A percentile compares a stretch with the other conserved stretches of the same genome.
Evolutionary conservation across 306 rosid species (phyloP).

Genomic region (Medicago arabica): DNA sequence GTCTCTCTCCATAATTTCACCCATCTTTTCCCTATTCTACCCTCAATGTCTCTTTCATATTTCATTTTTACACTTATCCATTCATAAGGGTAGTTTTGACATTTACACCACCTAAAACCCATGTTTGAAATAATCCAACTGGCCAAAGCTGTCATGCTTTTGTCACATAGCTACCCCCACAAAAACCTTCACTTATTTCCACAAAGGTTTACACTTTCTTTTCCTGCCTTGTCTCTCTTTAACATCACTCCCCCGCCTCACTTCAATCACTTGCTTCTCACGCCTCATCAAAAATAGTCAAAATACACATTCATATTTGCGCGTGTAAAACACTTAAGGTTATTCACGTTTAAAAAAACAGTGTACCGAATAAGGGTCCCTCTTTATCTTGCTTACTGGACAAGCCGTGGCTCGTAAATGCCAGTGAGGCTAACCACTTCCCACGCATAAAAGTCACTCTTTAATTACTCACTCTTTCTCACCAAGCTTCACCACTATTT

Average conservation of each 20-base stretch:
- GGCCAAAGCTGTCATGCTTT: constrained; percentile 68
- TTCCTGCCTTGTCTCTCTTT: constrained; percentile 11
- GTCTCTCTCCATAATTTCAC: constrained; percentile 45
- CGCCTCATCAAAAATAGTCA: constrained; percentile 28
- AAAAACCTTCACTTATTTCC: constrained; percentile 48
- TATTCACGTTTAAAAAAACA: background rate
- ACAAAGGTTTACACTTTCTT: constrained; percentile 36
- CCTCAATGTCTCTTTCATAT: background rate
- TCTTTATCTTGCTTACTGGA: constrained; percentile 44
- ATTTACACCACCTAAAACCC: background rate
- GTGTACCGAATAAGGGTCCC: constrained; percentile 42
- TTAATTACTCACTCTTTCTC: constrained; percentile 29
- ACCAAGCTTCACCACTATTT: constrained; percentile 38
- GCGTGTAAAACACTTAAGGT: constrained; percentile 34
- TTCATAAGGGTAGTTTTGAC: background rate
- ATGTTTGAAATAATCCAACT: constrained; percentile 36
- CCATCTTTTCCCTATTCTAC: constrained; percentile 18
- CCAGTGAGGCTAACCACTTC: constrained; percentile 47
- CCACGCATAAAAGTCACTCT: constrained; percentile 39
- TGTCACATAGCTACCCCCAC: constrained; percentile 53
- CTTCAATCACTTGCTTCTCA: constrained; percentile 35
- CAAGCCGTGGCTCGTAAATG: constrained; percentile 57
- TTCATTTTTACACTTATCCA: background rate
- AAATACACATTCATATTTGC: background rate
- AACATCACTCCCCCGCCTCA: background rate